phyloP scores from a whole-genome alignment of 192 early-diverging fungal species.

The Pilobolus umbonatus region DNA sequence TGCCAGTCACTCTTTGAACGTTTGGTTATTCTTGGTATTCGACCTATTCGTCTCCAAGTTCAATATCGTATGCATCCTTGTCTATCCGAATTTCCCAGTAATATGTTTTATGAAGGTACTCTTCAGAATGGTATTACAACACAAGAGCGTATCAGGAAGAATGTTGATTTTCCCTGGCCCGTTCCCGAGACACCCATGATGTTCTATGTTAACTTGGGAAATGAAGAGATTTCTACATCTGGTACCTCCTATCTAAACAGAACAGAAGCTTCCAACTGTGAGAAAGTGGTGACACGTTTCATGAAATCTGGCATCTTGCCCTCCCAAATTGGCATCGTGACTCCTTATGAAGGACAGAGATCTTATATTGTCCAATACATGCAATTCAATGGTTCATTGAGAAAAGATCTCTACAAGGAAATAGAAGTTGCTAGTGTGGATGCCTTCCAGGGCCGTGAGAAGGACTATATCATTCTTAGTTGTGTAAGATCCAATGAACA shows the following conservation, averaged over 20 bases:
- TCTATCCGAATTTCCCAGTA: constrained; percentile 96
- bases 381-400: constrained; percentile 87
- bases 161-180: constrained; percentile 97
- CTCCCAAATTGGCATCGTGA: constrained; percentile 95
- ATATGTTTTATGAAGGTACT: constrained; percentile 99
- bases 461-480: constrained; percentile 98
- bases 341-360: constrained; percentile 98
- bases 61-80: constrained; percentile 99
- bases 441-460: constrained; percentile 99
- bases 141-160: constrained; percentile 80
- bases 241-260: constrained; percentile 98
- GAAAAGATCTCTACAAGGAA: constrained; percentile 94
- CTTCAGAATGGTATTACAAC: constrained; percentile 96
- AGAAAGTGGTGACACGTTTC: constrained; percentile 94
- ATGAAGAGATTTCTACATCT: constrained; percentile 94
- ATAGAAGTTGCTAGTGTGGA: constrained; percentile 99
- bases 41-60: constrained; percentile 93
- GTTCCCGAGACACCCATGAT: constrained; percentile 91
- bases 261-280: constrained; percentile 93
- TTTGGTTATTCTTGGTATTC: constrained; percentile 83
- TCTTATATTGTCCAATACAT: constrained; percentile 94
- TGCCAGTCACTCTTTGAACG: constrained; percentile 97
- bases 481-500: constrained; percentile 98
- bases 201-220: constrained; percentile 87
- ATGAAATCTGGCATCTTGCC: constrained; percentile 83